These are phyloP conservation scores for Tolypocladium capitatum DNA, from an alignment of 2,329 filamentous ascomycete species.

Conservation along the genomic window DNA sequence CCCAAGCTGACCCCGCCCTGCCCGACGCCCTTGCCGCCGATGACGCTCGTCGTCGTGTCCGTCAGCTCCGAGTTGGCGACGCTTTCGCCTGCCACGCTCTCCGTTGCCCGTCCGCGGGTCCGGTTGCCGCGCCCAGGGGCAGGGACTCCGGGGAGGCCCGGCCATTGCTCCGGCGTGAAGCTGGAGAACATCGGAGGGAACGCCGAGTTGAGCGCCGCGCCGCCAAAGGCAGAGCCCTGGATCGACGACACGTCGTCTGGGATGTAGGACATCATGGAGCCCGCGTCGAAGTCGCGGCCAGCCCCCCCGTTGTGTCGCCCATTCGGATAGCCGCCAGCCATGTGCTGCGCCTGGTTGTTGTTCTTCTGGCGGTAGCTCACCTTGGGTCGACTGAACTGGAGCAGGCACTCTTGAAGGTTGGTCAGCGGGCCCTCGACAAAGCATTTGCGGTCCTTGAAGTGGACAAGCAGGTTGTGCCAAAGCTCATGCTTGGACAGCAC, in stretches of 20 bases:
- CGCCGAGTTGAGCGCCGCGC: slow-evolving; percentile 57
- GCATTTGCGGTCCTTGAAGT: slow-evolving; percentile 95
- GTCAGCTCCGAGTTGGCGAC: slow-evolving; percentile 84
- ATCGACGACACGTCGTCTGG: slow-evolving; percentile 95
- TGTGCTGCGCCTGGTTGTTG: slow-evolving; percentile 57
- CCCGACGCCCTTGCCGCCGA: slow-evolving; percentile 60
- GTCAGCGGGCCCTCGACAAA: slow-evolving; percentile 90
- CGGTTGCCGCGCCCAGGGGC: slow-evolving; percentile 51
- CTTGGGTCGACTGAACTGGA: slow-evolving; percentile 92
- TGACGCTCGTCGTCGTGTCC: slow-evolving; percentile 66
- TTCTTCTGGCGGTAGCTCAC: slow-evolving; percentile 87
- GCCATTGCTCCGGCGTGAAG: slow-evolving; percentile 83
- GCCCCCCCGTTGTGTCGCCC: slow-evolving; percentile 28
- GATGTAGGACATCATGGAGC: slow-evolving; percentile 89
- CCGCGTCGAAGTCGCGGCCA: slow-evolving; percentile 53
- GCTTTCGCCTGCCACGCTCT: slow-evolving; percentile 82
- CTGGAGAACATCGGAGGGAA: slow-evolving; percentile 94
- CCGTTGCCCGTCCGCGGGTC: slow-evolving; percentile 51
- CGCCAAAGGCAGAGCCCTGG: slow-evolving; percentile 80
- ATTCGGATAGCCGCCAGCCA: slow-evolving; percentile 20
- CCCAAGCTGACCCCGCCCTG: slow-evolving; percentile 81
- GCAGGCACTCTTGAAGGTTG: slow-evolving; percentile 87
- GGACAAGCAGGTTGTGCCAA: slow-evolving; percentile 88
- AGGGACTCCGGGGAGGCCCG: slow-evolving; percentile 56
- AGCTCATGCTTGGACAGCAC: slow-evolving; percentile 94